Base-by-base conservation (phyloP, 768 basidiomycete genomes). In the Tylopilus balloui region DNA sequence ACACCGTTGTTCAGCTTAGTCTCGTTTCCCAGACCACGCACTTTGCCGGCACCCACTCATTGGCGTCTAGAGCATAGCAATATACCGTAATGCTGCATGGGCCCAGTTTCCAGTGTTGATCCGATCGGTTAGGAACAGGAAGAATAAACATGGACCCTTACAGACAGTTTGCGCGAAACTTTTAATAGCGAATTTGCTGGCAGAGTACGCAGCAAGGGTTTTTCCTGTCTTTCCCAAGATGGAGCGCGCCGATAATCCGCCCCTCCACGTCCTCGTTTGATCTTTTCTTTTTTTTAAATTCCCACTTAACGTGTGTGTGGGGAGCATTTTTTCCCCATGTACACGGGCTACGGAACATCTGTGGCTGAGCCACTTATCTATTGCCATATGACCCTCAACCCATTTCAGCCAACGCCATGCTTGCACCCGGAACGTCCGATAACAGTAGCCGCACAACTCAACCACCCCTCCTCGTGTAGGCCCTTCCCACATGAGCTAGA, bases 261-360 rank as follows among this genome's bases (percentile, higher is more conserved):
- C 0, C 81, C 78, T 10, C 78, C 74, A 11, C 63, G 66, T 0
- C 74, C 71, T 63, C 77, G 77, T 4, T 60, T 47, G 14, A 81
- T 72, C 84, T 84, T 86, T 55, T 78, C 75, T 50, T 69, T n/a
- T n/a, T n/a, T n/a, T n/a, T n/a, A n/a, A n/a, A n/a, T n/a, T n/a
- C n/a, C n/a, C n/a, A n/a, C n/a, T n/a, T n/a, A n/a, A n/a, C n/a
- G n/a, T n/a, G n/a, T n/a, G n/a, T n/a, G n/a, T n/a, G n/a, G n/a
- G n/a, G n/a, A n/a, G n/a, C n/a, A n/a, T n/a, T n/a, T n/a, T n/a
- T n/a, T n/a, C n/a, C n/a, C n/a, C n/a, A n/a, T n/a, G n/a, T n/a
- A n/a, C n/a, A n/a, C n/a, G n/a, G n/a, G n/a, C n/a, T n/a, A n/a
- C n/a, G n/a, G n/a, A n/a, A n/a, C n/a, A n/a, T n/a, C n/a, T n/a